A percentile compares a stretch with the other conserved stretches of the same genome.
Conservation (phyloP, 179 eudicot genomes). For the Beta macrorhiza region DNA sequence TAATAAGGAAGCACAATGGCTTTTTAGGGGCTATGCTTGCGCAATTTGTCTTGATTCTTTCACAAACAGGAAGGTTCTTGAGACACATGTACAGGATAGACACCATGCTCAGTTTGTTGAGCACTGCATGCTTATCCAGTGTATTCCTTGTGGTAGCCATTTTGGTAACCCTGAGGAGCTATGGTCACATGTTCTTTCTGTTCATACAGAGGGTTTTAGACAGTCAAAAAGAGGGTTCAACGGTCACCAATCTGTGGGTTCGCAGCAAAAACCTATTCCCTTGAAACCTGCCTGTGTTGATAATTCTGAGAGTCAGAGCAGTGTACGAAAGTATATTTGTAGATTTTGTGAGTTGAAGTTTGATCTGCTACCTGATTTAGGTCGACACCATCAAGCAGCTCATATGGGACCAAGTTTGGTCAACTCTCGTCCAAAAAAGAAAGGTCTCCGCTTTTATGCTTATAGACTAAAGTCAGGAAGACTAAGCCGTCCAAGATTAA, state of each 20-base stretch:
- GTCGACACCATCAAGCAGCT: constrained; percentile 99
- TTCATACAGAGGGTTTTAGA: constrained; percentile 64
- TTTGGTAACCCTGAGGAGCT: constrained; percentile 82
- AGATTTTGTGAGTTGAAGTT: constrained; percentile 87
- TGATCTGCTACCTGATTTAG: constrained; percentile 94
- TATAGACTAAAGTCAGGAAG: constrained; percentile 82
- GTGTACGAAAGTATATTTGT: constrained; percentile 59
- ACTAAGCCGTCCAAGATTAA: constrained; percentile 72
- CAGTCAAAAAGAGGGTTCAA: constrained; percentile 39
- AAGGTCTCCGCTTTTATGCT: constrained; percentile 66
- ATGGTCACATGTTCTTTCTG: constrained; percentile 85
- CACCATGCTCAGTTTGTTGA: constrained; percentile 84
- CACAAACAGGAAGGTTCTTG: constrained; percentile 80
- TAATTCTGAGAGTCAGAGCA: constrained; percentile 44
- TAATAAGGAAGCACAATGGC: constrained; percentile 94
- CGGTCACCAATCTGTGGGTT: constrained; percentile 19
- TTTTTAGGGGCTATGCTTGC: constrained; percentile 92
- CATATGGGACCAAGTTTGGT: constrained; percentile 66
- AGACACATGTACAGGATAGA: constrained; percentile 87
- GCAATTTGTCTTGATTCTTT: constrained; percentile 96
- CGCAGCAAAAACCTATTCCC: constrained; percentile 33
- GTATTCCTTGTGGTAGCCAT: constrained; percentile 84
- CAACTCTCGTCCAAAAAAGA: constrained; percentile 50
- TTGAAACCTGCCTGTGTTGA: constrained; percentile 35
- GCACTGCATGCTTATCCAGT: constrained; percentile 90